Evolutionary conservation across 2,329 filamentous ascomycete species (phyloP).

Genomic region (Neobulgaria alba): DNA sequence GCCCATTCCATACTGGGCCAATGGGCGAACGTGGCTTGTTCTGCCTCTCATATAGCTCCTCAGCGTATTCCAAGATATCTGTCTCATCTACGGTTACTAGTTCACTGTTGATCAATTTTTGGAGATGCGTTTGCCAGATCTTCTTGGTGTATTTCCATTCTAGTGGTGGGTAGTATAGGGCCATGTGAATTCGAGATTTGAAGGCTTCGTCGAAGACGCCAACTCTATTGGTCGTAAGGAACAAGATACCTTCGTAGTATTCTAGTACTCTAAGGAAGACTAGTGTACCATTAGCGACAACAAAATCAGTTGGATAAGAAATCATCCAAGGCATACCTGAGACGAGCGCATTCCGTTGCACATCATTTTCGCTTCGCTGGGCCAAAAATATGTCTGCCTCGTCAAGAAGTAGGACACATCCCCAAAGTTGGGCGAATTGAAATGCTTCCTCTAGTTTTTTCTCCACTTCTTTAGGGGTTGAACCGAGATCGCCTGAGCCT

Average conservation of each 20-base stretch:
- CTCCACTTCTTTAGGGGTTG: too few relatives aligned
- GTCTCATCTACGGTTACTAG: conserved; percentile 8
- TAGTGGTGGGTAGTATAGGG: conserved; percentile 26
- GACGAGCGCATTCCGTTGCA: conserved; percentile 12
- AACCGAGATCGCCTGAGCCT: too few relatives aligned
- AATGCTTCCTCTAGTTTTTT: too few relatives aligned
- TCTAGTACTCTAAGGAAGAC: conserved; percentile 34
- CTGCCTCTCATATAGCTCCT: too few relatives aligned
- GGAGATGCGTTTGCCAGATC: conserved; percentile 26
- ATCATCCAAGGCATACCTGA: too few relatives aligned
- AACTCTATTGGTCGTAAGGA: conserved; percentile 36
- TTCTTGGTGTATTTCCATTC: conserved; percentile 18
- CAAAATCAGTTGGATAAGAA: too few relatives aligned
- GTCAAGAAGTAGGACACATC: conserved; percentile 20
- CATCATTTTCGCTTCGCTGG: conserved; percentile 6
- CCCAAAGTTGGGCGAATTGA: too few relatives aligned
- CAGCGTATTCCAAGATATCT: too few relatives aligned
- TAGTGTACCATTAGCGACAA: too few relatives aligned
- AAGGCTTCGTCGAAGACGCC: conserved; percentile 34
- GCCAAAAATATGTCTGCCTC: conserved; percentile 22
- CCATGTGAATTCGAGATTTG: conserved; percentile 31
- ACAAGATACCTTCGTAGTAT: conserved; percentile 35
- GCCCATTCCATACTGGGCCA: conserved; percentile 21
- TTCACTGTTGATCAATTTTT: conserved; percentile 14
- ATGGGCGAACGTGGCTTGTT: conserved; percentile 13